Evolutionary conservation across 2,329 filamentous ascomycete genomes (phyloP), one percentile per base, ranked within the genome.

Genomic region (Fusarium sp.): DNA sequence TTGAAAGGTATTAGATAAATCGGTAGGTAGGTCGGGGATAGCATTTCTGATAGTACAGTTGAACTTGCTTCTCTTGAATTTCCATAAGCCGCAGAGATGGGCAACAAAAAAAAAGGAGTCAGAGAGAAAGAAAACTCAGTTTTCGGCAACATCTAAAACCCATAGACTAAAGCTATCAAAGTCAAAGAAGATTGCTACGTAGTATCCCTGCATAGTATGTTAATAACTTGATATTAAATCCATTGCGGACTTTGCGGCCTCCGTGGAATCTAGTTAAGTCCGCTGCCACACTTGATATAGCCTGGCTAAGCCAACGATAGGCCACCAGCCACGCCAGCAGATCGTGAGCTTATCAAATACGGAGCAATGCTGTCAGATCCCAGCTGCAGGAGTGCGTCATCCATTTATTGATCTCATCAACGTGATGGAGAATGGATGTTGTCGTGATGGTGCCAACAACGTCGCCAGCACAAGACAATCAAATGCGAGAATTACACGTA

Each of bases 301-400:
- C 53, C 33, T 58, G 46, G 15, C 25, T 17, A 47, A 42, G 54
- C 54, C 36, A 59, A 31, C 41, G 17, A 33, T 36, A 47, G 27
- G 32, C 46, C 39, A 58, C 19, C 17, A 62, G 46, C 39, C 47
- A 62, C 33, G 45, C 61, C 53, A 53, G 57, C 59, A 35, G 27
- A 43, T 48, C 48, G 58, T 25, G 58, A 64, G 61, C 61, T 64
- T 64, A 65, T 58, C 61, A 58, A 52, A 53, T 61, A 65, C 37
- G 6, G 23, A 25, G 6, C 8, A 8, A 25, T 25, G 23, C 23
- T 59, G 36, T 48, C 32, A 59, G 61, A 63, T 65, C 57, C 59
- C 50, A 59, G 49, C 52, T 55, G 49, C 46, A 65, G 35, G 39
- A 49, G 49, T 65, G 62, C 62, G 62, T 65, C 62, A 65, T 65